Evolutionary conservation across 257 asterid genomes (phyloP), one percentile per base, ranked within the genome.

Genomic region (Ballota nigra): DNA sequence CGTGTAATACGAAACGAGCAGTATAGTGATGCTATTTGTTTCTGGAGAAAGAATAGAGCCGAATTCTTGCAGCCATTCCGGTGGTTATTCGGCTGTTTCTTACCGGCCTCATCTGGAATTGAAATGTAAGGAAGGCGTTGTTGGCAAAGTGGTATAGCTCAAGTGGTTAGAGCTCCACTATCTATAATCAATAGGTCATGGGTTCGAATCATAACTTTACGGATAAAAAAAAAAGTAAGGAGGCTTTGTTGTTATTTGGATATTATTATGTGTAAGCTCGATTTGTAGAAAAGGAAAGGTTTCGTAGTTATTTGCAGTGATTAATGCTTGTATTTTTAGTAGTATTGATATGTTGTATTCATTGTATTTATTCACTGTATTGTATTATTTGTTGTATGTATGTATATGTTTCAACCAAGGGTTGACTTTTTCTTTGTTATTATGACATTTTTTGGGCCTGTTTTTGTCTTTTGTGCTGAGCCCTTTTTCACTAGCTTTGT

Each of bases 21-120:
- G 40, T 93, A 93, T 52, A 89, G 72, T 6, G 96, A 92, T 0
- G 97, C 98, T 36, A 86, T 91, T 43, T 86, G 97, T 96, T 93
- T 87, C 83, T 93, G 98, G 97, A 85, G 84, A 85, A 86, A 82
- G 90, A 86, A 87, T 79, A 83, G 92, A 63, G 87, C 86, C 0
- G 85, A 79, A 68, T 73, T 89, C 57, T 43, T 79, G 47, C 78
- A 86, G 57, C 97, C 96, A 3, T 80, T 93, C 34, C 90, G 88
- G 34, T 89, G 98, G 97, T 40, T 87, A 67, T 84, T 91, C 51
- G 83, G 73, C 63, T 82, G 81, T 13, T 29, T 78, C 31, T 80
- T 71, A 76, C 72, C 64, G 15, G 43, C 63, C 20, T 57, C 75
- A 7, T 40, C 84, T 0, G 77, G 19, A 43, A 15, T 15, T 43